Conservation (phyloP, 1,139 yeast genomes). For the Suhomyces atakaporum region DNA sequence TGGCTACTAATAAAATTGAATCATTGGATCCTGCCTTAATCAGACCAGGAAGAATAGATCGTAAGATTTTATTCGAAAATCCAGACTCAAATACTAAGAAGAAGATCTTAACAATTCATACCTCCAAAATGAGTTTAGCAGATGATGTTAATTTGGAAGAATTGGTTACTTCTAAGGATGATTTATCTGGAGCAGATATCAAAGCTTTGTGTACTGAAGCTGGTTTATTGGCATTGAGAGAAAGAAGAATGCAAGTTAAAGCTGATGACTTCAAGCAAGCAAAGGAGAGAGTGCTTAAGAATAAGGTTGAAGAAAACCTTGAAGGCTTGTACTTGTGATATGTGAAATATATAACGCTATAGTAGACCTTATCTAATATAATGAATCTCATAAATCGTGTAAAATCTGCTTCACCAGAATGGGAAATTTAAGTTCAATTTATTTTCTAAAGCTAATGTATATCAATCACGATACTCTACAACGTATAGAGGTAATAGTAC, state of each 20-base stretch:
- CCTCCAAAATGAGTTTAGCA: slow-evolving; percentile 89
- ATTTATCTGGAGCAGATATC: slow-evolving; percentile 95
- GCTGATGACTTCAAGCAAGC: slow-evolving; percentile 95
- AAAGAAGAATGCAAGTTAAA: slow-evolving; percentile 97
- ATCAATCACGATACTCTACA: too few relatives aligned
- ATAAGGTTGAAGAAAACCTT: slow-evolving; percentile 94
- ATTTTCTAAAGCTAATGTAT: too few relatives aligned
- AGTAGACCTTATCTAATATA: not conserved
- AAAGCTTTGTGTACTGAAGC: slow-evolving; percentile 99
- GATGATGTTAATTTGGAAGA: slow-evolving; percentile 89
- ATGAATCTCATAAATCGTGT: not conserved
- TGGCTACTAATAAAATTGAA: slow-evolving; percentile 98
- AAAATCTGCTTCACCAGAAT: too few relatives aligned
- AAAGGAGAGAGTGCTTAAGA: slow-evolving; percentile 94
- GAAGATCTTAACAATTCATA: slow-evolving; percentile 90
- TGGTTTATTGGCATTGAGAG: slow-evolving; percentile 92
- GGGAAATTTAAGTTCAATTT: too few relatives aligned
- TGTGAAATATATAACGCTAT: not conserved
- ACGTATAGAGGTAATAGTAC: too few relatives aligned
- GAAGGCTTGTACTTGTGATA: slow-evolving; percentile 86
- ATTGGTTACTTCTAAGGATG: slow-evolving; percentile 89
- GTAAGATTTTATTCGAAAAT: slow-evolving; percentile 93
- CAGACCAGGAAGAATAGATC: slow-evolving; percentile 98
- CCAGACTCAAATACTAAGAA: slow-evolving; percentile 93
- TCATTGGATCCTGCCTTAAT: slow-evolving; percentile 95